These are phyloP conservation scores for Russula griseocarnosa DNA, from an alignment of 768 basidiomycete species.

Conservation along the genomic window DNA sequence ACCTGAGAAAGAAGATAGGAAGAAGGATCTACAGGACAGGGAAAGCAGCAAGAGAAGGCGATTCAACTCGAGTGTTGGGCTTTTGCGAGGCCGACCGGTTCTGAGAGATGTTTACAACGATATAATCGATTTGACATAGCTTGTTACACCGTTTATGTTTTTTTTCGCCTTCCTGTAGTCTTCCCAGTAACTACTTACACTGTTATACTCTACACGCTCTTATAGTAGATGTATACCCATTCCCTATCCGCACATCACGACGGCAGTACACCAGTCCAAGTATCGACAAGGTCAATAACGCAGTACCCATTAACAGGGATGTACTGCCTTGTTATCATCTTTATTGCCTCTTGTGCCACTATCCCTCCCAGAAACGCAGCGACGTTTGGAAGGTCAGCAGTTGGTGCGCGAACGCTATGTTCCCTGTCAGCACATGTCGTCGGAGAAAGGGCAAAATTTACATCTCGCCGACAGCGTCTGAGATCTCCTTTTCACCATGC, in stretches of 20 bases:
- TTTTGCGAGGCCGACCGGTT: constrained; percentile 56
- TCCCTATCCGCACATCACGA: constrained; percentile 1
- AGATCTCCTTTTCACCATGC: constrained; percentile 52
- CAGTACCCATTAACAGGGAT: constrained; percentile 84
- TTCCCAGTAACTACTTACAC: background rate
- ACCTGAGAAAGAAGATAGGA: constrained; percentile 40
- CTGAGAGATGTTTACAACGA: constrained; percentile 58
- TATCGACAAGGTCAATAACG: constrained; percentile 78
- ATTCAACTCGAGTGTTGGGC: constrained; percentile 37
- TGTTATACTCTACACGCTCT: constrained; percentile 8
- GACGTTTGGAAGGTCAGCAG: constrained; percentile 85
- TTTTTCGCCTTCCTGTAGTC: background rate
- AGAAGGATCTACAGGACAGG: constrained; percentile 19
- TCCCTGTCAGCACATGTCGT: constrained; percentile 25
- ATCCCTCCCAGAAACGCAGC: constrained; percentile 92
- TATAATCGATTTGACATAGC: constrained; percentile 18
- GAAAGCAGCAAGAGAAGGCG: constrained; percentile 38
- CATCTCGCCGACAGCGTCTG: constrained; percentile 72
- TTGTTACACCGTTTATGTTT: background rate
- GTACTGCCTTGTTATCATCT: constrained; percentile 95
- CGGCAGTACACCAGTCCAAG: constrained; percentile 59
- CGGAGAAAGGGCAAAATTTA: constrained; percentile 34
- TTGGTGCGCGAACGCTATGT: constrained; percentile 68
- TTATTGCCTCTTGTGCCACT: constrained; percentile 95
- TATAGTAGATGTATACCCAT: background rate